Conservation (phyloP, 2,329 filamentous ascomycete genomes). For the Fusarium camptoceras region DNA sequence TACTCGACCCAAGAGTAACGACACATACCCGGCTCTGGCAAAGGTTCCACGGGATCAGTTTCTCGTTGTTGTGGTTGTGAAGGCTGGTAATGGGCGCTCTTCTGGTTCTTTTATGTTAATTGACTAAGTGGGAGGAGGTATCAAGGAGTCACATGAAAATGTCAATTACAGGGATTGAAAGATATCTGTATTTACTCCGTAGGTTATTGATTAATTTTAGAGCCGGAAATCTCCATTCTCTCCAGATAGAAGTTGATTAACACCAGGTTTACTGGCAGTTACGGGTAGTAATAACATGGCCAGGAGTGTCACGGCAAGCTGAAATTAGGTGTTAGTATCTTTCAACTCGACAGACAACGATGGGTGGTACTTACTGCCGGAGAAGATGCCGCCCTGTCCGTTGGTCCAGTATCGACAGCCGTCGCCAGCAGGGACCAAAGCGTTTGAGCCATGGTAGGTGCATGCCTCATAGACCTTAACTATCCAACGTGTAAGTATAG, state of each 20-base stretch:
- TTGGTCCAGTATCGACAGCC: not conserved
- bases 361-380: not conserved
- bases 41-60: conserved; percentile 5
- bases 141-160: not conserved
- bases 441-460: not conserved
- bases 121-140: not conserved
- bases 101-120: not conserved
- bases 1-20: not conserved
- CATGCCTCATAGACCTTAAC: not conserved
- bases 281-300: not conserved
- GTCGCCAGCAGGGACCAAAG: not conserved
- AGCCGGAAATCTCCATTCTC: not conserved
- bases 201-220: not conserved
- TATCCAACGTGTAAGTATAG: not conserved
- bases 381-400: not conserved
- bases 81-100: not conserved
- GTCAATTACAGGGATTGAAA: not conserved
- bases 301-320: not conserved
- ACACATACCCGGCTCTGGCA: not conserved
- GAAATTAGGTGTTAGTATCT: not conserved
- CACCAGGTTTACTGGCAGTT: not conserved
- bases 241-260: not conserved
- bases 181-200: not conserved
- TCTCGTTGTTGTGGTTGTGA: not conserved
- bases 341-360: not conserved